Conservation (phyloP, 2,329 filamentous ascomycete species). For the Alternaria infectoria region DNA sequence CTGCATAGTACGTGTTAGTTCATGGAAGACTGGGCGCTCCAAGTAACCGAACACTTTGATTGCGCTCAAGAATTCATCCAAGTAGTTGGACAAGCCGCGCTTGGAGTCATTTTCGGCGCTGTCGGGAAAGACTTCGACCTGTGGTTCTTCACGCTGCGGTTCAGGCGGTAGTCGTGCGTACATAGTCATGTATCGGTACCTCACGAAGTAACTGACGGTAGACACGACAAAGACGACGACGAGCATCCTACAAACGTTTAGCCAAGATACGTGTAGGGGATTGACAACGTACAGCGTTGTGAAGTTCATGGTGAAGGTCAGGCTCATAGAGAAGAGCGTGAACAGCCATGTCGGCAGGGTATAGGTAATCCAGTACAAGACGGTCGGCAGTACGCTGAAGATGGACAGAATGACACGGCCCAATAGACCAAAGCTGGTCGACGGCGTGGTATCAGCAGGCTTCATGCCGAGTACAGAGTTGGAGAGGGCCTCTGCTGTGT, state of each 20-base stretch:
- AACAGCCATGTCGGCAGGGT: slow-evolving; percentile 90
- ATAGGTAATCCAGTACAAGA: slow-evolving; percentile 81
- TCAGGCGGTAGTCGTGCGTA: slow-evolving; percentile 93
- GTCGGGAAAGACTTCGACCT: slow-evolving; percentile 94
- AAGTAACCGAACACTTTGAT: slow-evolving; percentile 99
- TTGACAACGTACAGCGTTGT: slow-evolving; percentile 76
- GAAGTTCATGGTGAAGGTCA: slow-evolving; percentile 98
- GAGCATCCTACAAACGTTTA: slow-evolving; percentile 52
- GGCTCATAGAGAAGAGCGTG: slow-evolving; percentile 84
- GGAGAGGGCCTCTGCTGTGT: slow-evolving; percentile 25
- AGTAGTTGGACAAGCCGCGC: slow-evolving; percentile 89
- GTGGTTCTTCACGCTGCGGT: slow-evolving; percentile 92
- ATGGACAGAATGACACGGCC: slow-evolving; percentile 58
- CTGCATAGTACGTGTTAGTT: slow-evolving; percentile 97
- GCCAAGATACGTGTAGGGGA: slow-evolving; percentile 25
- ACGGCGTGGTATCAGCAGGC: slow-evolving; percentile 26
- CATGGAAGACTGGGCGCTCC: slow-evolving; percentile 95
- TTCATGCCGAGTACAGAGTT: slow-evolving; percentile 29
- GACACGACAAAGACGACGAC: slow-evolving; percentile 79
- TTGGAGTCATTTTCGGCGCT: slow-evolving; percentile 89
- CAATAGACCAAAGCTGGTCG: slow-evolving; percentile 52
- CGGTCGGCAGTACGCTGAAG: slow-evolving; percentile 61
- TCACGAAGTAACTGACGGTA: slow-evolving; percentile 89
- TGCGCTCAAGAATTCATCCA: slow-evolving; percentile 96
- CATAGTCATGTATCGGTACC: slow-evolving; percentile 96